Evolutionary conservation across 2,329 filamentous ascomycete genomes (phyloP).

Genomic region (Pestalotiopsis sp.): DNA sequence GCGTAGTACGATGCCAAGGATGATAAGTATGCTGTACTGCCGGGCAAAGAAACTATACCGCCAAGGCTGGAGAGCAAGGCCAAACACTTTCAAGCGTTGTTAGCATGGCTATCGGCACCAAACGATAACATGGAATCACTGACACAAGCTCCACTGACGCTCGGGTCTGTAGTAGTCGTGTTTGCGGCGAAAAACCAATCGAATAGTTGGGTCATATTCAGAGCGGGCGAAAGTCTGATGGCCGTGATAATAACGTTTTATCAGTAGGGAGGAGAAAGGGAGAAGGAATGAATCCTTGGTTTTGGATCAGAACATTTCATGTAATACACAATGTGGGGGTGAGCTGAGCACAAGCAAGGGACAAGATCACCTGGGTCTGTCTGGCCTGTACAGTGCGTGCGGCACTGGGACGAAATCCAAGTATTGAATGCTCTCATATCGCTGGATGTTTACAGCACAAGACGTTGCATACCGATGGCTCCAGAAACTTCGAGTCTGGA

Average conservation of each 20-base stretch:
- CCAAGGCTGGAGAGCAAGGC: constrained; percentile 20
- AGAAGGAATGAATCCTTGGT: background rate
- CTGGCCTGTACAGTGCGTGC: background rate
- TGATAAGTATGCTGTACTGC: constrained; percentile 17
- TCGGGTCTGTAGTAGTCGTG: background rate
- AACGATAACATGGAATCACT: background rate
- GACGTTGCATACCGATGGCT: background rate
- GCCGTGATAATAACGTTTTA: background rate
- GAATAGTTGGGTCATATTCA: background rate
- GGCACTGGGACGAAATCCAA: background rate
- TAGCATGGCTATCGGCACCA: background rate
- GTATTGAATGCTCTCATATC: background rate
- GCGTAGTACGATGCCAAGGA: constrained; percentile 24
- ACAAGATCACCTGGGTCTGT: background rate
- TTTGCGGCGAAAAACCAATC: background rate
- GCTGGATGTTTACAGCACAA: background rate
- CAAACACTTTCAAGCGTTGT: constrained; percentile 17
- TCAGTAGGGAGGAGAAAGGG: background rate
- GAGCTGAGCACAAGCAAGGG: background rate
- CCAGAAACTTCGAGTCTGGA: background rate
- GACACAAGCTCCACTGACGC: constrained; percentile 7
- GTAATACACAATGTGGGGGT: background rate
- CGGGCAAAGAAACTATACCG: constrained; percentile 20
- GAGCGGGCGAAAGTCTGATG: background rate
- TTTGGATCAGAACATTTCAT: background rate